Base-by-base conservation (phyloP, 441 rosid genomes). In the California macrophylla region DNA sequence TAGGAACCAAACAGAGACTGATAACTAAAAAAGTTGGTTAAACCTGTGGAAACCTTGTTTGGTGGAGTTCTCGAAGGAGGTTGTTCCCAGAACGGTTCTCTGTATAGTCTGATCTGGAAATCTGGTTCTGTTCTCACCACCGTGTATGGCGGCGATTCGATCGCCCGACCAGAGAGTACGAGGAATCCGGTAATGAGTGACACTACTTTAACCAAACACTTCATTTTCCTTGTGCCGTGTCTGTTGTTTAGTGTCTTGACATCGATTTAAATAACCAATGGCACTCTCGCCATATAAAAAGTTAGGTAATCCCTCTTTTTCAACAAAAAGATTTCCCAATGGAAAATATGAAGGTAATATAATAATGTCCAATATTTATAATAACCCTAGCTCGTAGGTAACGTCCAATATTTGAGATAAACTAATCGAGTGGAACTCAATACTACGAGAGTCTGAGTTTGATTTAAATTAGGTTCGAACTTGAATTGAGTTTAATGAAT, bases 11-110 rank as follows among this genome's bases (percentile, higher is more conserved):
- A 9, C 63, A 58, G 63, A 9, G 63, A 9, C n/a, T 56, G n/a
- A 2, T n/a, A n/a, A 45, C 0, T 15, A 45, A 16, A 25, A 23
- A 10, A 8, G n/a, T 58, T 58, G 28, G 30, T 47, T 0, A 24
- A 6, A 82, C 90, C 80, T 82, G 81, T 83, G 84, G 34, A 83
- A 84, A 50, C 90, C 91, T 23, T 70, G 73, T 67, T 29, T 72
- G 58, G 86, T 86, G 32, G 85, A 77, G 58, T 75, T 76, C 52
- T 52, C 7, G 47, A 83, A 86, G 71, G 87, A 82, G 54, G 56
- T 16, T 47, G 74, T 70, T 60, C 77, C 82, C 80, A 83, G 5
- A 24, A 68, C 21, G 77, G 54, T 21, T 77, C 78, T 3, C 18
- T 15, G 72, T 80, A 83, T 23, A 75, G 77, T 73, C 88, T 81